phyloP scores from a whole-genome alignment of 2,329 filamentous ascomycete species.

The Epicoccum nigrum region DNA sequence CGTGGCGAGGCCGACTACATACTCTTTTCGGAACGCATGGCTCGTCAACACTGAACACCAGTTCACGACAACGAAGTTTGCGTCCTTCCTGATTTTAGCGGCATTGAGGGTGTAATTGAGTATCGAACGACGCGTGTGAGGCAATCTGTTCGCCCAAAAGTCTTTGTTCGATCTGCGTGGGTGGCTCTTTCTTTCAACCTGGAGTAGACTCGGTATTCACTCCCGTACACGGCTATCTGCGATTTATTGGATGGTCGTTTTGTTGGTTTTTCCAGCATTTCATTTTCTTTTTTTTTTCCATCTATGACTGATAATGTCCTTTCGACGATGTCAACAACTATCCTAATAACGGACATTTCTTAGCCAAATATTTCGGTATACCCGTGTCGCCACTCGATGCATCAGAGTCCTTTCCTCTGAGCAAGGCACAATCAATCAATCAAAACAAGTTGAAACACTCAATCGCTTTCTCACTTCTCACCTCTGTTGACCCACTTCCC shows the following conservation, averaged over 20 bases:
- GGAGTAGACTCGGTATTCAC: conserved; percentile 1
- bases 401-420: conserved; percentile 2
- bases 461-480: conserved; percentile 2
- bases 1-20: conserved; percentile 12
- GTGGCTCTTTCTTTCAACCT: neutral
- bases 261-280: neutral
- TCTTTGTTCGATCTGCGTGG: conserved; percentile 2
- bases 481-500: neutral
- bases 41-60: neutral
- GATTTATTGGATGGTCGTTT: conserved; percentile 7
- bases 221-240: neutral
- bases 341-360: conserved; percentile 12
- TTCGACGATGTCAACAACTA: conserved; percentile 9
- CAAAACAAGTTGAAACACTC: neutral
- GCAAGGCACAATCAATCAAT: conserved; percentile 8
- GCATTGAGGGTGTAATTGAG: conserved; percentile 13
- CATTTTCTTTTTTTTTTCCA: neutral
- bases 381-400: conserved; percentile 11
- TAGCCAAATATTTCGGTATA: conserved; percentile 19
- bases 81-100: conserved; percentile 3
- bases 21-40: conserved; percentile 2
- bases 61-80: neutral
- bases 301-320: conserved; percentile 10
- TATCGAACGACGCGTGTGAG: neutral
- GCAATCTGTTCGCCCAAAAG: conserved; percentile 5